Base-by-base conservation (phyloP, 805 yeast genomes). In the Alloascoidea africana region DNA sequence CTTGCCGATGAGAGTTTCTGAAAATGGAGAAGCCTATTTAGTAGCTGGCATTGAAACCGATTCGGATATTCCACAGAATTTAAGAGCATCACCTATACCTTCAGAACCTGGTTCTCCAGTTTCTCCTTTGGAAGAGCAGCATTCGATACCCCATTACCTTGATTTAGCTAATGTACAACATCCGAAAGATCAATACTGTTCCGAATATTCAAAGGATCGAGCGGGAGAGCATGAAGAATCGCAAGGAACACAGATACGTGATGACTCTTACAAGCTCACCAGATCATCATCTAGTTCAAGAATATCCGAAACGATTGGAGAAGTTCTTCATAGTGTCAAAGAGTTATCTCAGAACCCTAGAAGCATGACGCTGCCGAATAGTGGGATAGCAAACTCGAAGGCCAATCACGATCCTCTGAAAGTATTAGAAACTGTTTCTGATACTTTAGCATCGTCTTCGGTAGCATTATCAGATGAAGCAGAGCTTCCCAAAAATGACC, bases 21-120 rank as follows among this genome's bases (percentile, higher is more conserved):
- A 91, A 42, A 95, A 93, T 4, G 98, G 98, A 11, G 98, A 91
- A 56, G 98, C 97, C 0, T 86, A 85, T 54, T 91, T 91, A 52
- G 97, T 91, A 33, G n/a, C n/a, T n/a, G n/a, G n/a, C n/a, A 89
- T 91, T 59, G 95, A 86, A 50, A 81, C 96, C 1, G 68, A 68
- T 32, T 70, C 68, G 33, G 69, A 71, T 41, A 76, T 91, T 16
- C 94, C 96, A 1, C 64, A 67, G 39, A 79, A 80, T 41, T 66
- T 85, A 44, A 71, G 84, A 46, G 82, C 96, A 0, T 83, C 94
- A 0, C 96, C 96, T 0, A 91, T 86, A 18, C 59, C 80, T 19
- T 79, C 93, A 16, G 89, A 94, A 0, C 50, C 68, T 37, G 45
- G 59, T 6, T 59, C 65, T n/a, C 62, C 66, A 14, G 37, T 45